Conservation (phyloP, 1,284 basidiomycete species). For the Mycena citricolor region DNA sequence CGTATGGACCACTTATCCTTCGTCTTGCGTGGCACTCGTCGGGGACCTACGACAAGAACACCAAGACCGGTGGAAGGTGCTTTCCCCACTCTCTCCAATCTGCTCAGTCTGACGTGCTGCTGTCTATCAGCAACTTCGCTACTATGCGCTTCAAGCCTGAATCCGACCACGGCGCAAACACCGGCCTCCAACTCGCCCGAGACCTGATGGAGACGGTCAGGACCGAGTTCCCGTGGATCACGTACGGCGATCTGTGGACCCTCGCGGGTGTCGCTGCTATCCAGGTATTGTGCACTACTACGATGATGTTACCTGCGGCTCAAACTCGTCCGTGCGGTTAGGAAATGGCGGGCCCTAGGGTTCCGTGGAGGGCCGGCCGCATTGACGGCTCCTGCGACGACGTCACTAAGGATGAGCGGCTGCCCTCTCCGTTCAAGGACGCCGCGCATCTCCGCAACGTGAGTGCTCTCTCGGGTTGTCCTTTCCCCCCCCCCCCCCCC, state of each 20-base stretch:
- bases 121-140: constrained; percentile 88
- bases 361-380: constrained; percentile 88
- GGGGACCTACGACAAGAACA: constrained; percentile 89
- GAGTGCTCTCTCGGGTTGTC: too few relatives aligned
- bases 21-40: constrained; percentile 94
- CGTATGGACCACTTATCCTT: constrained; percentile 87
- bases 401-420: constrained; percentile 89
- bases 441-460: constrained; percentile 82
- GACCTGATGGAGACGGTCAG: constrained; percentile 87
- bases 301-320: too few relatives aligned
- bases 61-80: constrained; percentile 85
- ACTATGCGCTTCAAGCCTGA: constrained; percentile 95
- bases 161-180: constrained; percentile 84
- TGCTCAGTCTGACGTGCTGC: too few relatives aligned
- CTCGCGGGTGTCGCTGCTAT: constrained; percentile 84
- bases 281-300: constrained; percentile 46
- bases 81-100: constrained; percentile 22
- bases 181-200: constrained; percentile 83
- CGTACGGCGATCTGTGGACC: constrained; percentile 94
- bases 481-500: background rate
- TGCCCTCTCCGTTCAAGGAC: constrained; percentile 88
- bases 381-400: constrained; percentile 79
- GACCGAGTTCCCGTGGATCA: constrained; percentile 85
- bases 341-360: constrained; percentile 81
- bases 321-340: background rate